Conservation (phyloP, 2,329 filamentous ascomycete genomes). For the Fusarium sp. region DNA sequence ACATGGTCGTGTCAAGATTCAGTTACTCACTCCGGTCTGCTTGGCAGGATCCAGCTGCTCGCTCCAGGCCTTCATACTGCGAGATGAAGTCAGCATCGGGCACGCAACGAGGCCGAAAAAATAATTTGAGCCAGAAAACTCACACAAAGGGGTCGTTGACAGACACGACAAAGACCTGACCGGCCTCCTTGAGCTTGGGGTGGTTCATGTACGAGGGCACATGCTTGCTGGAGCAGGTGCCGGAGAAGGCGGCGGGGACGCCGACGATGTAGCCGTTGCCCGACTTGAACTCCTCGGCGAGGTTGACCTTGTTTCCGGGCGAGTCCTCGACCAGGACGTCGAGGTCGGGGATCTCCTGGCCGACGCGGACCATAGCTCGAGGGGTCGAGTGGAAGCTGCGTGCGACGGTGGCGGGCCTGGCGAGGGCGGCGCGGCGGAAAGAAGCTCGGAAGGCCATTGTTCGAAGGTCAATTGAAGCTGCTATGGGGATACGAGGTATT, state of each 20-base stretch:
- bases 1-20: not conserved
- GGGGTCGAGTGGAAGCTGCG: constrained; percentile 70
- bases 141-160: constrained; percentile 97
- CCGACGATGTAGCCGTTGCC: constrained; percentile 84
- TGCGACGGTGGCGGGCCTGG: constrained; percentile 42
- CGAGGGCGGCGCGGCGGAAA: constrained; percentile 46
- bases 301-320: constrained; percentile 90
- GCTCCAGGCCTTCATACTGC: constrained; percentile 88
- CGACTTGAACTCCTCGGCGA: constrained; percentile 75
- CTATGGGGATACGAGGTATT: constrained; percentile 8
- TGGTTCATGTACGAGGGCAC: constrained; percentile 87
- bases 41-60: constrained; percentile 76
- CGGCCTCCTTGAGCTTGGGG: constrained; percentile 77
- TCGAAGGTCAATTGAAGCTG: not conserved
- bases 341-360: constrained; percentile 79
- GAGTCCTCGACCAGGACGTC: constrained; percentile 82
- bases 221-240: constrained; percentile 68
- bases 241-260: constrained; percentile 78
- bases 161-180: constrained; percentile 85
- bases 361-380: constrained; percentile 72
- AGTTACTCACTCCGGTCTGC: constrained; percentile 73
- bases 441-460: constrained; percentile 51
- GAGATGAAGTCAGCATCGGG: constrained; percentile 14
- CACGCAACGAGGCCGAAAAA: not conserved
- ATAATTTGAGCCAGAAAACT: constrained; percentile 47